A percentile compares a stretch with the other conserved stretches of the same genome.
These are phyloP conservation scores for Magnolia kwangsiensis DNA, from an alignment of 164 flowering plant genomes.

Conservation along the genomic window DNA sequence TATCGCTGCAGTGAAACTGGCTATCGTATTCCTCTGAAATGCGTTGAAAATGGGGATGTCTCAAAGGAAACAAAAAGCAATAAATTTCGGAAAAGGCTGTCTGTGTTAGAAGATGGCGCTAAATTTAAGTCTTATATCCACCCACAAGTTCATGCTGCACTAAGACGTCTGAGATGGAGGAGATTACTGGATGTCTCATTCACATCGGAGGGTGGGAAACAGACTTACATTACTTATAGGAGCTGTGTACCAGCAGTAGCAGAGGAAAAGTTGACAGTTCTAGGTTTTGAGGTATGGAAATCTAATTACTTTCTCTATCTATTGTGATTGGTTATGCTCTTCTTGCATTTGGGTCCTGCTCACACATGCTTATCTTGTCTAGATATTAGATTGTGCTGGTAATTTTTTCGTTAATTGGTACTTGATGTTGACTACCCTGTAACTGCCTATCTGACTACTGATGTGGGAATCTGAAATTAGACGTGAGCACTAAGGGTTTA, in stretches of 20 bases:
- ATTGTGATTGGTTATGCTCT: neutral
- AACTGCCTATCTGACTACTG: no score
- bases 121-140: constrained; percentile 2
- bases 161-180: constrained; percentile 28
- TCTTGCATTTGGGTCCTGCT: neutral
- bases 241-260: constrained; percentile 72
- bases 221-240: constrained; percentile 67
- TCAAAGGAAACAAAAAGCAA: constrained; percentile 24
- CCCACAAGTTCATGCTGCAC: constrained; percentile 12
- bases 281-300: constrained; percentile 81
- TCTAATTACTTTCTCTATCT: neutral
- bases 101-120: constrained; percentile 31
- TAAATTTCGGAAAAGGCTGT: constrained; percentile 36
- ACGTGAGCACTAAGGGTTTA: no score
- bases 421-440: no score
- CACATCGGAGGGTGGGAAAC: constrained; percentile 23
- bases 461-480: no score
- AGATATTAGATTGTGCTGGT: no score
- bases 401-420: no score
- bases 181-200: constrained; percentile 38
- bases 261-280: constrained; percentile 73
- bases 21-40: constrained; percentile 78
- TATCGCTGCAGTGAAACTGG: constrained; percentile 97
- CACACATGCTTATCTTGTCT: no score
- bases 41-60: constrained; percentile 36